phyloP scores from a whole-genome alignment of 331 rosid genomes.

The Erythrophleum ivorense region DNA sequence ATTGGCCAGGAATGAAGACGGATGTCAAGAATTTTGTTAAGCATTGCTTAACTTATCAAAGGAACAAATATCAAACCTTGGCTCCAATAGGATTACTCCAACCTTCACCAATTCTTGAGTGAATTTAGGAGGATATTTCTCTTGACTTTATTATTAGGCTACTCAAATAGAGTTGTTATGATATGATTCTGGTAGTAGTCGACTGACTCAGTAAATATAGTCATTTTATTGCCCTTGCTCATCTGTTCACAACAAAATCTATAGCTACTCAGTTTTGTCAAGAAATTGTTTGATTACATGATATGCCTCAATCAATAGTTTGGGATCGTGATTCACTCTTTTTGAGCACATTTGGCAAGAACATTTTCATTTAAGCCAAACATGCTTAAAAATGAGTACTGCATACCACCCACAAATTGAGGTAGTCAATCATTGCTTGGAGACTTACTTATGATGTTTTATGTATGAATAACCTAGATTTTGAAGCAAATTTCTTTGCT shows the following conservation, averaged over 20 bases:
- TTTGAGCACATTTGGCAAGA: neutral
- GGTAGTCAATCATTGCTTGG: neutral
- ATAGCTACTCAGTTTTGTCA: too few species aligned
- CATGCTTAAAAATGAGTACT: neutral
- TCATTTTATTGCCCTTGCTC: too few species aligned
- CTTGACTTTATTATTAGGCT: neutral
- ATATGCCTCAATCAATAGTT: neutral
- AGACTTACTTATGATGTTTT: neutral
- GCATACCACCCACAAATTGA: neutral
- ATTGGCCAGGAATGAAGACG: too few species aligned
- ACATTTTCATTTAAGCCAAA: neutral
- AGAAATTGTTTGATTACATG: neutral
- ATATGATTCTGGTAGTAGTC: neutral
- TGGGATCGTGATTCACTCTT: neutral
- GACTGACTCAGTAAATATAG: neutral
- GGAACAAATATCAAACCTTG: neutral
- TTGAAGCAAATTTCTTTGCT: neutral
- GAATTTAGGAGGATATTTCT: neutral
- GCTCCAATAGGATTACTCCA: neutral
- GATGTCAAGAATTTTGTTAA: neutral
- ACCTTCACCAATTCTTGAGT: neutral
- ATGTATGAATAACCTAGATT: neutral
- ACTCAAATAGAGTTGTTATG: neutral
- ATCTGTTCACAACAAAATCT: neutral
- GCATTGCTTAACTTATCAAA: neutral